These are phyloP conservation scores for Rhodamnia argentea DNA, from an alignment of 345 rosid genomes.

Conservation along the genomic window DNA sequence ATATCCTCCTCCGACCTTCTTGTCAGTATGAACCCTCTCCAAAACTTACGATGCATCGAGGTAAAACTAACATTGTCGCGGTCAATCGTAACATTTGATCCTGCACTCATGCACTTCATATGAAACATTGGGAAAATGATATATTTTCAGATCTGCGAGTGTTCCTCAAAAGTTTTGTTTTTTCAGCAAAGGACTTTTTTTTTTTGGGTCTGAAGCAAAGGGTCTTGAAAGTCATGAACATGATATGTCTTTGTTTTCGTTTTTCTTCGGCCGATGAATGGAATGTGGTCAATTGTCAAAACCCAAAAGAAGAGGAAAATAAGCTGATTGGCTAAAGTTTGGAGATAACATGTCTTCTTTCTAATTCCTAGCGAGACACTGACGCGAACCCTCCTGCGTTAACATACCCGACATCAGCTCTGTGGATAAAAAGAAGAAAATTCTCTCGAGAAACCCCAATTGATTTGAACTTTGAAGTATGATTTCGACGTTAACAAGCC, in stretches of 20 bases:
- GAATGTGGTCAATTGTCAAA: background rate
- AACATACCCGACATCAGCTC: background rate
- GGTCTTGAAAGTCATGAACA: background rate
- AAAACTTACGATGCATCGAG: background rate
- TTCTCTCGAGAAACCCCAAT: background rate
- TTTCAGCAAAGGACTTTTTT: background rate
- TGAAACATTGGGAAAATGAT: background rate
- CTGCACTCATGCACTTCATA: background rate
- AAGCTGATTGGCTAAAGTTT: background rate
- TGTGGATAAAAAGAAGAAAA: background rate
- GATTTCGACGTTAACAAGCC: background rate
- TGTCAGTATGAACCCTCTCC: background rate
- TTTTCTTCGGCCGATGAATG: background rate
- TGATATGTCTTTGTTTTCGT: accelerated
- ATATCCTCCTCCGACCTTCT: accelerated
- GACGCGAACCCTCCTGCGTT: background rate
- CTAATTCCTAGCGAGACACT: background rate
- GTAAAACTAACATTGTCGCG: background rate
- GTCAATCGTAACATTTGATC: background rate
- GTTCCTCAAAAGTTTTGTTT: background rate
- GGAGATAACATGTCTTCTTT: accelerated
- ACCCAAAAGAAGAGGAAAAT: background rate
- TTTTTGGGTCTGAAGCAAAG: background rate
- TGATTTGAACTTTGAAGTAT: background rate
- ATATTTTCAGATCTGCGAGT: background rate